These are phyloP conservation scores for Cyberlindnera euphorbiae DNA, from an alignment of 805 yeast species.

Conservation along the genomic window DNA sequence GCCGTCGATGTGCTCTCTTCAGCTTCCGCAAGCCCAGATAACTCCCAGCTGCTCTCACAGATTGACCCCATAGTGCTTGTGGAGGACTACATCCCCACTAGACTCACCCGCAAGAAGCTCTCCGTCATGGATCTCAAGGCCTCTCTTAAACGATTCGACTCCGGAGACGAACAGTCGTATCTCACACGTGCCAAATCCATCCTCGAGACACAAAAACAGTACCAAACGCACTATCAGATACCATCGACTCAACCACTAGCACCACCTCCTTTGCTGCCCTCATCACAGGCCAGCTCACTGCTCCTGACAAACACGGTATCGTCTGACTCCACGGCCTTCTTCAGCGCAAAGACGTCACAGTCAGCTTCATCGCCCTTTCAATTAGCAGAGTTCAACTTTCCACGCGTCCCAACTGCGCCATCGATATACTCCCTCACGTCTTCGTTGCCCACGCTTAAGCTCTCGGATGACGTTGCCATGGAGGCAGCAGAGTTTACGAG, in stretches of 20 bases:
- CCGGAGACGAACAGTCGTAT: conserved; percentile 1
- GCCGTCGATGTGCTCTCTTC: too few relatives aligned
- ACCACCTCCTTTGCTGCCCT: not conserved
- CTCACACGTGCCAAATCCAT: conserved; percentile 15
- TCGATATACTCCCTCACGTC: conserved; percentile 3
- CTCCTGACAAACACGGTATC: conserved; percentile 7
- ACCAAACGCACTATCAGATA: not conserved
- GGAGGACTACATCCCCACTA: conserved; percentile 46
- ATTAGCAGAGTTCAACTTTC: conserved; percentile 7
- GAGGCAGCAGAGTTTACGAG: conserved; percentile 11
- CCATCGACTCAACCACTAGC: not conserved
- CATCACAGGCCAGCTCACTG: conserved; percentile 1
- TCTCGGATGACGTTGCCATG: conserved; percentile 12
- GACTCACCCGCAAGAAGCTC: conserved; percentile 22
- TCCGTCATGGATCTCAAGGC: conserved; percentile 32
- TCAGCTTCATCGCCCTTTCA: too few relatives aligned
- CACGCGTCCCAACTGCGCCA: not conserved
- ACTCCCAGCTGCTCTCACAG: conserved; percentile 14
- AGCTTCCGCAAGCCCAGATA: conserved; percentile 3
- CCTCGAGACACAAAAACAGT: conserved; percentile 4
- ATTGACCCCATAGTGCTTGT: conserved; percentile 39
- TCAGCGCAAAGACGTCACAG: conserved; percentile 8
- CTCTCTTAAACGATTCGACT: conserved; percentile 19
- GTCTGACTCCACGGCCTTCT: conserved; percentile 3
- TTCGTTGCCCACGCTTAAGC: conserved; percentile 16